phyloP scores from a whole-genome alignment of 169 alveolate species.

The Plasmodium cynomolgi region DNA sequence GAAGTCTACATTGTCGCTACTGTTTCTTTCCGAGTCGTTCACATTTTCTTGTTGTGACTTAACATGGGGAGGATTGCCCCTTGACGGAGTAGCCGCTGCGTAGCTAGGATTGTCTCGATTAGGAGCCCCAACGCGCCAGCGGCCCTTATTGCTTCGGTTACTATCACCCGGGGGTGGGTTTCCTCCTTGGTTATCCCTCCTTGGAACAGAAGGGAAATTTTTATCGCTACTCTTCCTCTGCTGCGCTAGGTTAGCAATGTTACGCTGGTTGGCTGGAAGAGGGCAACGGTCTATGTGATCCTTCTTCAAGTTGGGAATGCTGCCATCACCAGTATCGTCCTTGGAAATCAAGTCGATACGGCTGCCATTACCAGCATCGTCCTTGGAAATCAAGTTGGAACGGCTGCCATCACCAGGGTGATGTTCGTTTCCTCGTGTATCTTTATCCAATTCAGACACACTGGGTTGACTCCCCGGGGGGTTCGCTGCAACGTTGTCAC shows the following conservation, averaged over 20 bases:
- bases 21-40: constrained; percentile 40
- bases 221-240: background rate
- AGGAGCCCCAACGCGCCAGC: background rate
- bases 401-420: background rate
- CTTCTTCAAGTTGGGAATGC: background rate
- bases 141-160: background rate
- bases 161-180: background rate
- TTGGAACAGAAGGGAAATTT: background rate
- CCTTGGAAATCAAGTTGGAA: background rate
- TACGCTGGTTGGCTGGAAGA: background rate
- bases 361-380: background rate
- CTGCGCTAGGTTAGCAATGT: background rate
- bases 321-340: background rate
- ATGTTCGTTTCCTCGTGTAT: background rate
- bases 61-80: background rate
- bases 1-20: constrained; percentile 31
- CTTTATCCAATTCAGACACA: background rate
- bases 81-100: background rate
- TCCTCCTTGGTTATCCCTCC: background rate
- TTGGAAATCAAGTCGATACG: background rate
- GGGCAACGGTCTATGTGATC: background rate
- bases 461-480: background rate
- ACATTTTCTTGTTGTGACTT: background rate
- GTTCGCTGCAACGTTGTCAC: background rate
- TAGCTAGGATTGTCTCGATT: background rate